Conservation (phyloP, 176 grass and related monocot genomes). For the Phoenix roebelenii region DNA sequence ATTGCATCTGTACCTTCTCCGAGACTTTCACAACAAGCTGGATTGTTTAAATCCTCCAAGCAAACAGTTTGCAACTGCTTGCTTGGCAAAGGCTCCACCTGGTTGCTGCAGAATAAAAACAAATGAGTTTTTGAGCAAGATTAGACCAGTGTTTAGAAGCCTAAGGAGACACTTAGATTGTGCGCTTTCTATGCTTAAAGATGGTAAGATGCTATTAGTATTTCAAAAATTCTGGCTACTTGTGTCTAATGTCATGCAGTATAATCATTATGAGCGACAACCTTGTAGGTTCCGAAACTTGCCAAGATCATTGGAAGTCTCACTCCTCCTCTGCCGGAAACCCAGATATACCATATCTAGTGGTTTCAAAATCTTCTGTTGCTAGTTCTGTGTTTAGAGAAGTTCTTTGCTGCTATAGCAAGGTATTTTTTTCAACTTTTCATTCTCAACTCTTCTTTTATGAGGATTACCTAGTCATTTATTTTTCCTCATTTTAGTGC, state of each 20-base stretch:
- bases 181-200: slow-evolving; percentile 59
- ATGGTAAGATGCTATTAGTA: slow-evolving; percentile 34
- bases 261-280: slow-evolving; percentile 2
- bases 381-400: slow-evolving; percentile 62
- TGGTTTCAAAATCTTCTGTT: slow-evolving; percentile 46
- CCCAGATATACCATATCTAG: slow-evolving; percentile 56
- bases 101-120: slow-evolving; percentile 27
- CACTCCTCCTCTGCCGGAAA: slow-evolving; percentile 61
- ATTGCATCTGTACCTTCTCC: slow-evolving; percentile 64
- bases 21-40: slow-evolving; percentile 68
- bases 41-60: slow-evolving; percentile 36
- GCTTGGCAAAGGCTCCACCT: slow-evolving; percentile 24
- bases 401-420: slow-evolving; percentile 81
- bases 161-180: slow-evolving; percentile 66
- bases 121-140: slow-evolving; percentile 53
- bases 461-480: slow-evolving; percentile 3
- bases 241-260: not conserved
- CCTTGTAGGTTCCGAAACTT: slow-evolving; percentile 47
- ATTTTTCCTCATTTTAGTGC: slow-evolving; percentile 22
- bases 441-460: slow-evolving; percentile 8
- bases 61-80: slow-evolving; percentile 33
- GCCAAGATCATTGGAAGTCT: slow-evolving; percentile 59
- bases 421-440: slow-evolving; percentile 44
- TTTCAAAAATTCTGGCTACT: too few species aligned
- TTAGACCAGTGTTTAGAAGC: slow-evolving; percentile 49